Evolutionary conservation across 1,139 yeast genomes (phyloP).

Genomic region (Trichomonascaceae sp.): DNA sequence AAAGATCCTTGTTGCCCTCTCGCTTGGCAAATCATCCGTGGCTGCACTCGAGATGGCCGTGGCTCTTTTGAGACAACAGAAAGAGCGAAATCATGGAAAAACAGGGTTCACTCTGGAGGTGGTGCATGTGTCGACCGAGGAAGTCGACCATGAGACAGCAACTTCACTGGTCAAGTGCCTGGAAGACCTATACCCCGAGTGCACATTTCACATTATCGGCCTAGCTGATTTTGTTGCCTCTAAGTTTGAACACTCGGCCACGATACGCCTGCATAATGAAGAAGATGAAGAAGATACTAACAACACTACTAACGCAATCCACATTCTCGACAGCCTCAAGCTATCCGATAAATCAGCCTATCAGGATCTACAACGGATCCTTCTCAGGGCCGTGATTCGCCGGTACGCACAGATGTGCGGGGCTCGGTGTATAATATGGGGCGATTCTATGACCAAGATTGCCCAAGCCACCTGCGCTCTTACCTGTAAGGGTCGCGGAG

Average conservation of each 20-base stretch:
- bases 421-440: constrained; percentile 48
- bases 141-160: constrained; percentile 6
- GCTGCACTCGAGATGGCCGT: constrained; percentile 55
- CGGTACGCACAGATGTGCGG: neutral
- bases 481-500: constrained; percentile 86
- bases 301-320: no score
- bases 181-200: constrained; percentile 14
- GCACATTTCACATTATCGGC: constrained; percentile 14
- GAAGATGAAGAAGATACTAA: no score
- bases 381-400: neutral
- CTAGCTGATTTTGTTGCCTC: constrained; percentile 7
- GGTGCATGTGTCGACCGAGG: constrained; percentile 23
- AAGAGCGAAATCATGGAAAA: constrained; percentile 42
- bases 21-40: constrained; percentile 55
- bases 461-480: constrained; percentile 70
- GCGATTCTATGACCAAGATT: constrained; percentile 70
- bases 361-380: neutral
- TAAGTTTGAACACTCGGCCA: neutral
- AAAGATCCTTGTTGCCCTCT: constrained; percentile 45
- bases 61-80: constrained; percentile 50
- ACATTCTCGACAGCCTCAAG: neutral
- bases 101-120: constrained; percentile 56
- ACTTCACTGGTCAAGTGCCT: constrained; percentile 11
- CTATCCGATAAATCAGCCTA: neutral
- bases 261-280: no score